phyloP scores from a whole-genome alignment of 768 basidiomycete genomes.

The Xerocomus potaroensis region DNA sequence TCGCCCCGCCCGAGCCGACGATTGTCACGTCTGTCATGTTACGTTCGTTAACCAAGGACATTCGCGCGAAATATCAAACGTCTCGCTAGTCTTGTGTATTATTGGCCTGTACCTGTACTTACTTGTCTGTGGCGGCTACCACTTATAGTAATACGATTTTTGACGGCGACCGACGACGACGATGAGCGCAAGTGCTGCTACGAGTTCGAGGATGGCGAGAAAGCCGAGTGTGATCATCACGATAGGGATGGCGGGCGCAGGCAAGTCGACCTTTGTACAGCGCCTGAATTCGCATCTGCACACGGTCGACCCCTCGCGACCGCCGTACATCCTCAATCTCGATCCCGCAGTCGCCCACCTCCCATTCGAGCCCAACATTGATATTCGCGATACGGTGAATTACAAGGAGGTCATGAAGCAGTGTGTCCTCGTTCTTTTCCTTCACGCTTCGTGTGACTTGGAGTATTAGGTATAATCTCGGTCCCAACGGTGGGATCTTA shows the following conservation, averaged over 20 bases:
- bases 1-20: constrained; percentile 34
- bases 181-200: too few relatives aligned
- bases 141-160: constrained; percentile 1
- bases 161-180: too few relatives aligned
- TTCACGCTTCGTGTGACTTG: constrained; percentile 9
- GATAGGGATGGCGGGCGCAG: constrained; percentile 96
- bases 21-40: constrained; percentile 63
- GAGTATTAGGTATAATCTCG: constrained; percentile 90
- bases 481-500: constrained; percentile 96
- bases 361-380: constrained; percentile 95
- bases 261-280: constrained; percentile 97
- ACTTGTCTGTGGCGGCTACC: not conserved
- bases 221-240: constrained; percentile 83
- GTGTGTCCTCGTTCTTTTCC: constrained; percentile 56
- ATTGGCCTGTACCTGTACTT: constrained; percentile 7
- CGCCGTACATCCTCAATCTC: constrained; percentile 95
- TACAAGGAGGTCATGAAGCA: constrained; percentile 99
- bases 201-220: too few relatives aligned
- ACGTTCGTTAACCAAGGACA: constrained; percentile 34
- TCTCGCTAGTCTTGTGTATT: constrained; percentile 8
- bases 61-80: constrained; percentile 26
- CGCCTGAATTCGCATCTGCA: constrained; percentile 91
- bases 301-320: constrained; percentile 52
- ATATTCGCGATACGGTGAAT: constrained; percentile 96
- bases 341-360: constrained; percentile 92